phyloP scores from a whole-genome alignment of 306 rosid genomes.

The Cucurbita argyrosperma region DNA sequence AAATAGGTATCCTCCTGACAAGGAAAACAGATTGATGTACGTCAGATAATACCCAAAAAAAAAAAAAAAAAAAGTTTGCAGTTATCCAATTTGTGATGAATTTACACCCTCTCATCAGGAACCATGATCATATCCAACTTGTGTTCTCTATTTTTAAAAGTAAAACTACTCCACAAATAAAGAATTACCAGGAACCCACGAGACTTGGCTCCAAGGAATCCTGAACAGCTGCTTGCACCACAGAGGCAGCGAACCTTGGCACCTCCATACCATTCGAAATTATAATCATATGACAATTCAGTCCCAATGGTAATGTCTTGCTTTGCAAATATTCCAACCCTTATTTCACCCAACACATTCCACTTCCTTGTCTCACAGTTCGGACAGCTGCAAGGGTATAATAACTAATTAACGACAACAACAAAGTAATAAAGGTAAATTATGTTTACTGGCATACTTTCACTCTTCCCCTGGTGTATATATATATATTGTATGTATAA shows the following conservation, averaged over 20 bases:
- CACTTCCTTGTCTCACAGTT: conserved; percentile 96
- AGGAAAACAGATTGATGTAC: conserved; percentile 10
- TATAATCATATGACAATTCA: conserved; percentile 84
- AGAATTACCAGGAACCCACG: conserved; percentile 80
- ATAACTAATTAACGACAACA: conserved; percentile 16
- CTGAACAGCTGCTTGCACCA: conserved; percentile 79
- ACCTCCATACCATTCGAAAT: conserved; percentile 97
- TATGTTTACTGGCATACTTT: neutral
- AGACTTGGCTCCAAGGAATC: conserved; percentile 94
- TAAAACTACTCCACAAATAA: neutral
- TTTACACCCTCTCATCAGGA: neutral
- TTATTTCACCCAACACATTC: conserved; percentile 86
- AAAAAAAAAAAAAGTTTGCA: neutral
- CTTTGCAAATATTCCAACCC: conserved; percentile 95
- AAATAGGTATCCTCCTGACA: conserved; percentile 86
- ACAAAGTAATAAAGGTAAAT: neutral
- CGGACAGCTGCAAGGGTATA: conserved; percentile 59
- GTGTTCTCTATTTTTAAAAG: neutral
- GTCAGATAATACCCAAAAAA: neutral
- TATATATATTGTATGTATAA: neutral
- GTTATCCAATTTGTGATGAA: neutral
- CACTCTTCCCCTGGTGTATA: neutral
- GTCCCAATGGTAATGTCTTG: conserved; percentile 68
- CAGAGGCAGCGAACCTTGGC: conserved; percentile 94
- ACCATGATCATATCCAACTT: neutral